Evolutionary conservation across 2,329 filamentous ascomycete genomes (phyloP).

Genomic region (Colletotrichum siamense): DNA sequence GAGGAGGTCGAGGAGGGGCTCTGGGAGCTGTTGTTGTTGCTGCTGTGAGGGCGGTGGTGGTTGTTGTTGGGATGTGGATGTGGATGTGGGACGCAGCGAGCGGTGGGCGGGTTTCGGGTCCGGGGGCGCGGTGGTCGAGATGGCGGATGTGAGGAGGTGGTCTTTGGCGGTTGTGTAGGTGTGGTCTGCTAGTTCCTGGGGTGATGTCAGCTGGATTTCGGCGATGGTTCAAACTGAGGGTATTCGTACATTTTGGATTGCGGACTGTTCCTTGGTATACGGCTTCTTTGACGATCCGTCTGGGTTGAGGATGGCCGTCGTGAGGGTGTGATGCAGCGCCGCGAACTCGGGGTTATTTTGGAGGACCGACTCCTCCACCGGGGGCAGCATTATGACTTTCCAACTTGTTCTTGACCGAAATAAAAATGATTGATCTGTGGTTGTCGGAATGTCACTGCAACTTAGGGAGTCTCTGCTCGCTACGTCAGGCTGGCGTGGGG

Average conservation of each 20-base stretch:
- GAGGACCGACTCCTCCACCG: slow-evolving; percentile 59
- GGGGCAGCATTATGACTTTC: slow-evolving; percentile 56
- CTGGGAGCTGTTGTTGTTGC: slow-evolving; percentile 36
- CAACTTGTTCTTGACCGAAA: rapidly evolving
- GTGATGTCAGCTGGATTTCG: neutral
- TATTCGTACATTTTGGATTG: slow-evolving; percentile 52
- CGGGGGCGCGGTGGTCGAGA: slow-evolving; percentile 48
- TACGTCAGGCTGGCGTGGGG: neutral
- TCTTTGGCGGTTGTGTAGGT: slow-evolving; percentile 55
- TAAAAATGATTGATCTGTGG: neutral
- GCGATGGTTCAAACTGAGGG: neutral
- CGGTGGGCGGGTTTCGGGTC: slow-evolving; percentile 20
- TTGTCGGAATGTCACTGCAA: neutral
- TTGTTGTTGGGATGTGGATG: slow-evolving; percentile 20
- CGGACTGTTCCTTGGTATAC: slow-evolving; percentile 54
- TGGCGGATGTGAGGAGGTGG: slow-evolving; percentile 55
- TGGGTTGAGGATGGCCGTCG: slow-evolving; percentile 57
- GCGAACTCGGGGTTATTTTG: slow-evolving; percentile 65
- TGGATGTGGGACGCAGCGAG: slow-evolving; percentile 30
- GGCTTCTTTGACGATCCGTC: slow-evolving; percentile 63
- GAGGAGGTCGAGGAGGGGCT: slow-evolving; percentile 58
- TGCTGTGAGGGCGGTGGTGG: slow-evolving; percentile 20
- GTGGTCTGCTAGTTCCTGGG: slow-evolving; percentile 53
- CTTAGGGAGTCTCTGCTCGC: neutral
- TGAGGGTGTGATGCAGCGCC: slow-evolving; percentile 61